A percentile compares a stretch with the other conserved stretches of the same genome.
Evolutionary conservation across 768 basidiomycete genomes (phyloP).

Genomic region (Tubosaeta brunneosetosa): DNA sequence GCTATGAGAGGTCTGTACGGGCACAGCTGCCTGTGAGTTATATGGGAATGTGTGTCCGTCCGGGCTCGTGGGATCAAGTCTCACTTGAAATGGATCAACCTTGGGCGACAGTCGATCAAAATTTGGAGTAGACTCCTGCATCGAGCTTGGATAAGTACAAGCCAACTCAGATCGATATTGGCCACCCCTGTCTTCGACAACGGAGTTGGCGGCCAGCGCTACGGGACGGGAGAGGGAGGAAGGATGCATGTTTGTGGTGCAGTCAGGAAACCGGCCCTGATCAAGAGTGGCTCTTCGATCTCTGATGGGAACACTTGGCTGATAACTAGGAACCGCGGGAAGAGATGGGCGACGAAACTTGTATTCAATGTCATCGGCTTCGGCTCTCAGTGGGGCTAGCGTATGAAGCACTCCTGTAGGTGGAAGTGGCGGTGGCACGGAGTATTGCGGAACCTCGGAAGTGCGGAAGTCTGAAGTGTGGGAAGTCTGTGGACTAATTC

Average conservation of each 20-base stretch:
- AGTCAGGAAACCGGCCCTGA: constrained; percentile 14
- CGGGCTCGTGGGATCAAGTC: constrained; percentile 3
- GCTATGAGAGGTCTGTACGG: constrained; percentile 9
- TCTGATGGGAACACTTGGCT: constrained; percentile 2
- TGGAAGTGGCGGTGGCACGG: constrained; percentile 24
- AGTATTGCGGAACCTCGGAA: constrained; percentile 26
- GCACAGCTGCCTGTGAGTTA: constrained; percentile 3
- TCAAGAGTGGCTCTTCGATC: constrained; percentile 14
- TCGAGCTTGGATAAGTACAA: constrained; percentile 15
- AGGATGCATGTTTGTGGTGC: background rate
- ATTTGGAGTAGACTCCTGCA: constrained; percentile 17
- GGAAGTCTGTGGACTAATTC: constrained; percentile 18
- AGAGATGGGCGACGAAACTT: constrained; percentile 32
- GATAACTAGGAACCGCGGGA: constrained; percentile 11
- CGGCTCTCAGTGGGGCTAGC: constrained; percentile 26
- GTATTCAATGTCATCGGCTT: constrained; percentile 25
- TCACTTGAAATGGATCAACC: constrained; percentile 10
- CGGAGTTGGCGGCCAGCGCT: background rate
- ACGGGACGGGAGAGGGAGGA: constrained; percentile 7
- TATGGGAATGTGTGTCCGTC: constrained; percentile 8
- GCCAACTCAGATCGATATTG: constrained; percentile 13
- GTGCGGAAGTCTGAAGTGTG: constrained; percentile 18
- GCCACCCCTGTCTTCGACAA: constrained; percentile 9
- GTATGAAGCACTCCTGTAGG: constrained; percentile 19
- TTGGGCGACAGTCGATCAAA: constrained; percentile 19